Conservation (phyloP, 163 green algal genomes). For the Chlamydomonas reinhardtii region DNA sequence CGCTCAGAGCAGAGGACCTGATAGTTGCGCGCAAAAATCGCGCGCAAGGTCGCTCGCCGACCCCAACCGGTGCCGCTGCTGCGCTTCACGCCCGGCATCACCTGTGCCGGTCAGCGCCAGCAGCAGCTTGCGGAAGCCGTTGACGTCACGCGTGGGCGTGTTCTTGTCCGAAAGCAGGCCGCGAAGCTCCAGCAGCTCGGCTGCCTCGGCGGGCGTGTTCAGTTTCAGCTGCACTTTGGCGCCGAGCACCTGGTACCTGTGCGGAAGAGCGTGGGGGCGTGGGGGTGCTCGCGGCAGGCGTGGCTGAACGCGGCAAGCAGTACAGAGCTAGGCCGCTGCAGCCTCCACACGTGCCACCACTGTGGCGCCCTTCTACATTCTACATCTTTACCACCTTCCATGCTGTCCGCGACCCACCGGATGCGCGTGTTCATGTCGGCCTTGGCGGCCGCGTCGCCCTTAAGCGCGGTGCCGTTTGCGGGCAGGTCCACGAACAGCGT, state of each 20-base stretch:
- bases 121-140: slow-evolving; percentile 53
- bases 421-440: slow-evolving; percentile 13
- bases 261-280: no score
- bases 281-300: no score
- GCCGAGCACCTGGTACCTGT: slow-evolving; percentile 36
- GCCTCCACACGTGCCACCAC: no score
- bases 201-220: slow-evolving; percentile 25
- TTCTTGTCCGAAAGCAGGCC: slow-evolving; percentile 42
- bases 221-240: slow-evolving; percentile 35
- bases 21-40: no score
- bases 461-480: slow-evolving; percentile 2
- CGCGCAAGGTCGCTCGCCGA: no score
- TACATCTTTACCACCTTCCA: no score
- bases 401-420: slow-evolving; percentile 22
- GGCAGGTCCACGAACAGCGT: slow-evolving; percentile 83
- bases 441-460: neutral
- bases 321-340: no score
- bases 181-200: slow-evolving; percentile 19
- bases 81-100: no score
- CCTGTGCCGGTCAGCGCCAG: slow-evolving; percentile 5
- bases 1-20: no score
- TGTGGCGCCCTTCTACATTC: no score
- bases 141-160: slow-evolving; percentile 32
- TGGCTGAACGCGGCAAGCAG: no score
- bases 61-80: no score